phyloP scores from a whole-genome alignment of 2,329 filamentous ascomycete genomes.

The Neospermospora avenae region DNA sequence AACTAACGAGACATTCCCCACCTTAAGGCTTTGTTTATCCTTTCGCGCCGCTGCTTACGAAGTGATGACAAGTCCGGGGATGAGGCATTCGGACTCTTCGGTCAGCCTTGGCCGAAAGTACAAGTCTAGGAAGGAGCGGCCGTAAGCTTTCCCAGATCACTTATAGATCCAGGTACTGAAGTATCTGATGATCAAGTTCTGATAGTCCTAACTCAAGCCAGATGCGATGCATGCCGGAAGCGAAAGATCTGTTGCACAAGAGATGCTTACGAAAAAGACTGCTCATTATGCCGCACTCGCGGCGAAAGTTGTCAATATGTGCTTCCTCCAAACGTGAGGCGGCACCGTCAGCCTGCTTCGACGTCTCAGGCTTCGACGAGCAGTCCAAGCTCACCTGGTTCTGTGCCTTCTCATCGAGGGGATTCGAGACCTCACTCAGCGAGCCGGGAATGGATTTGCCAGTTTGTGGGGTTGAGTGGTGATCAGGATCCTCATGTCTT shows the following conservation, averaged over 20 bases:
- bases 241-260: conserved; percentile 31
- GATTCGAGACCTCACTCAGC: not conserved
- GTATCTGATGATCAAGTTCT: not conserved
- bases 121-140: conserved; percentile 31
- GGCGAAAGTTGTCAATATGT: conserved; percentile 30
- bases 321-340: conserved; percentile 25
- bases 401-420: conserved; percentile 11
- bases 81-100: conserved; percentile 12
- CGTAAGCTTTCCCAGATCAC: conserved; percentile 17
- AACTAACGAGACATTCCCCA: conserved; percentile 2
- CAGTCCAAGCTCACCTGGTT: conserved; percentile 15
- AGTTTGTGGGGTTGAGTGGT: conserved; percentile 29
- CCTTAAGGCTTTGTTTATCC: not conserved
- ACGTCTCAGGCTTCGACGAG: conserved; percentile 17
- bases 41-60: not conserved
- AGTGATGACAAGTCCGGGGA: conserved; percentile 7
- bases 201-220: conserved; percentile 1
- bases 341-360: conserved; percentile 17
- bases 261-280: conserved; percentile 27
- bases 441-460: conserved; percentile 23
- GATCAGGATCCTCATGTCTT: conserved; percentile 31
- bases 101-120: conserved; percentile 28
- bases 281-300: conserved; percentile 26
- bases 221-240: conserved; percentile 31
- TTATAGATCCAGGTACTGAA: not conserved